Evolutionary conservation across 2,329 filamentous ascomycete genomes (phyloP).

Genomic region (Penicillium thymicola): DNA sequence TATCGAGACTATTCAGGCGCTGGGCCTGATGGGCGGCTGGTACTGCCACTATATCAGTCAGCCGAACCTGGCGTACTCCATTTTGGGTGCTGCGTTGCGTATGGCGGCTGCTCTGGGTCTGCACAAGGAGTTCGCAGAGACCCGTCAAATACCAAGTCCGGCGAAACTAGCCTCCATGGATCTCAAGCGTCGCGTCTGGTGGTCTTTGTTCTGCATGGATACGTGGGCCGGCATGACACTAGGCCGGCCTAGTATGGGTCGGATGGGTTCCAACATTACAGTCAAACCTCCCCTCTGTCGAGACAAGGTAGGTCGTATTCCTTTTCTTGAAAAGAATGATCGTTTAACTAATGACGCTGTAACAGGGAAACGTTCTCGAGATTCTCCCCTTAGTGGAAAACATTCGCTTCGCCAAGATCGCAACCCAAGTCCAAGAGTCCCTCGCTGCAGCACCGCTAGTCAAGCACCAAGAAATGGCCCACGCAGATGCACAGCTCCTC

Average conservation of each 20-base stretch:
- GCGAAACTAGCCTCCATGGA: constrained; percentile 55
- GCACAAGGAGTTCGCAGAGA: constrained; percentile 60
- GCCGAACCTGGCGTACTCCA: constrained; percentile 71
- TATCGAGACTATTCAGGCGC: constrained; percentile 69
- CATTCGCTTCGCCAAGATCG: constrained; percentile 75
- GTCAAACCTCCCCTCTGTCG: constrained; percentile 59
- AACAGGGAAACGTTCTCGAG: constrained; percentile 57
- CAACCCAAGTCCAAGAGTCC: constrained; percentile 72
- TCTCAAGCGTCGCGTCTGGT: constrained; percentile 67
- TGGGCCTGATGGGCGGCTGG: constrained; percentile 69
- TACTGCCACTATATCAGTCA: constrained; percentile 77
- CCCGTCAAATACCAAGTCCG: constrained; percentile 42
- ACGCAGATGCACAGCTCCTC: constrained; percentile 65
- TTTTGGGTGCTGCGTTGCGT: constrained; percentile 67
- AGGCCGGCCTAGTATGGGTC: constrained; percentile 66
- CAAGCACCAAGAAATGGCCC: constrained; percentile 62
- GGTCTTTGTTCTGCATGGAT: constrained; percentile 70
- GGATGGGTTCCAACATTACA: constrained; percentile 66
- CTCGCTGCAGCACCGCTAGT: constrained; percentile 68
- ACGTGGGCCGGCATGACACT: constrained; percentile 71
- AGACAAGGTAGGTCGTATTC: constrained; percentile 28
- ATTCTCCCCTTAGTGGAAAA: constrained; percentile 72
- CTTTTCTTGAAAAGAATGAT: constrained; percentile 33
- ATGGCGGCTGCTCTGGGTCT: constrained; percentile 73
- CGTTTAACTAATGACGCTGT: constrained; percentile 14